Evolutionary conservation across 345 rosid species (phyloP).

Genomic region (Citrus reticulata): DNA sequence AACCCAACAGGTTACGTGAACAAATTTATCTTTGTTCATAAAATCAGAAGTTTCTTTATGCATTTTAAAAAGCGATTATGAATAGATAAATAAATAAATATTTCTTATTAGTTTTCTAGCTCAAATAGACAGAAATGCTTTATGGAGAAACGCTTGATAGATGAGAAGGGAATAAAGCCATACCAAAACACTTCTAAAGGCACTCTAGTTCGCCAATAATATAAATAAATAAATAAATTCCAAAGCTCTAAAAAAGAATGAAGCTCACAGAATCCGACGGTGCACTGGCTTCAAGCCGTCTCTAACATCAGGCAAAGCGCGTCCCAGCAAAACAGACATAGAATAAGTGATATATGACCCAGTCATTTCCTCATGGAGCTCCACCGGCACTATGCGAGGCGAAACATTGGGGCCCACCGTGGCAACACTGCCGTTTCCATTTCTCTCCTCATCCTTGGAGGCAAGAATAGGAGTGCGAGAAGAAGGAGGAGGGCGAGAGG

Average conservation of each 20-base stretch:
- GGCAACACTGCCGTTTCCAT: constrained; percentile 45
- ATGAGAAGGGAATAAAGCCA: too few species aligned
- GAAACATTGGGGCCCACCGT: constrained; percentile 9
- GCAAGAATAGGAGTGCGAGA: constrained; percentile 20
- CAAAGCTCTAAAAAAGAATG: too few species aligned
- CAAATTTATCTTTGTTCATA: too few species aligned
- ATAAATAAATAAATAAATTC: too few species aligned
- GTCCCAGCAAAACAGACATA: constrained; percentile 89
- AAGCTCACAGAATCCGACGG: constrained; percentile 77
- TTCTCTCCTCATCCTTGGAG: constrained; percentile 20
- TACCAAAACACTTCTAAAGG: not conserved
- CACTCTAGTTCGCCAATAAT: not conserved
- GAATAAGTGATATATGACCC: constrained; percentile 92
- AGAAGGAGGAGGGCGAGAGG: constrained; percentile 13
- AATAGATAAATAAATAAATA: too few species aligned
- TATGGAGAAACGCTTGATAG: not conserved
- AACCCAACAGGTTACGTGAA: too few species aligned
- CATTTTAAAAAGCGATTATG: too few species aligned
- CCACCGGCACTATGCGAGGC: constrained; percentile 52
- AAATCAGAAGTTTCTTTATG: too few species aligned
- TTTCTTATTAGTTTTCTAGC: too few species aligned
- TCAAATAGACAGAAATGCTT: not conserved
- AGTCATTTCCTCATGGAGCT: constrained; percentile 89
- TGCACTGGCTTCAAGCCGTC: constrained; percentile 97
- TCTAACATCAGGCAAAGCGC: constrained; percentile 90